phyloP scores from a whole-genome alignment of 1,284 basidiomycete species.

The Austropuccinia psidii region DNA sequence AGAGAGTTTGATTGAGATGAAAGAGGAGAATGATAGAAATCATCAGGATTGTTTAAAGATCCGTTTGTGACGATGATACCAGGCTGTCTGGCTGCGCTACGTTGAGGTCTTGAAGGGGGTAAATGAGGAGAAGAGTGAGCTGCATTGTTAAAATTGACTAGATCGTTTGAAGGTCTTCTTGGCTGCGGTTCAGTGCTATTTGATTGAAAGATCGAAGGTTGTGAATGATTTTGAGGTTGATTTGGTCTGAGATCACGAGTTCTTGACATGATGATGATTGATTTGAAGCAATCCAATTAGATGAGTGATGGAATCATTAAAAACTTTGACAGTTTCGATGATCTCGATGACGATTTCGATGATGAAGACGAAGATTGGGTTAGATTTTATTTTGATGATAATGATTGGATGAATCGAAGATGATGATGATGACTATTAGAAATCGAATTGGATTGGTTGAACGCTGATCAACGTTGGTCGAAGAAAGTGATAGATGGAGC shows the following conservation, averaged over 20 bases:
- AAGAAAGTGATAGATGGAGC: too few species aligned
- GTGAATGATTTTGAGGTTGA: background rate
- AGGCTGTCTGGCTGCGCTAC: slow-evolving; percentile 33
- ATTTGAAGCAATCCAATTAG: too few species aligned
- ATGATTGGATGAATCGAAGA: too few species aligned
- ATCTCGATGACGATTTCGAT: too few species aligned
- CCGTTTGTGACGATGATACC: slow-evolving; percentile 33
- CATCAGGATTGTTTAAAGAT: background rate
- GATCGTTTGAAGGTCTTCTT: background rate
- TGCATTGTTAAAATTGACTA: background rate
- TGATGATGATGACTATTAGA: too few species aligned
- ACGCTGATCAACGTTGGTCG: too few species aligned
- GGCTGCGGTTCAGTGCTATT: background rate
- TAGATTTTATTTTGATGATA: too few species aligned
- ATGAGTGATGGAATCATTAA: too few species aligned
- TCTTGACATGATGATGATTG: slow-evolving; percentile 14
- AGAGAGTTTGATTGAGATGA: background rate
- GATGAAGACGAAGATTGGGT: too few species aligned
- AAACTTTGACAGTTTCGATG: too few species aligned
- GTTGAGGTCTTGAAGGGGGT: slow-evolving; percentile 23
- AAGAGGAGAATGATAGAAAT: background rate
- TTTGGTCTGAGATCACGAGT: slow-evolving; percentile 23
- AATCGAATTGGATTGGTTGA: too few species aligned
- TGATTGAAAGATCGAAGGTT: background rate
- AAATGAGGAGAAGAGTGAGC: background rate